Evolutionary conservation across 768 basidiomycete genomes (phyloP), one percentile per base, ranked within the genome.

Genomic region (Exsudoporus frostii): DNA sequence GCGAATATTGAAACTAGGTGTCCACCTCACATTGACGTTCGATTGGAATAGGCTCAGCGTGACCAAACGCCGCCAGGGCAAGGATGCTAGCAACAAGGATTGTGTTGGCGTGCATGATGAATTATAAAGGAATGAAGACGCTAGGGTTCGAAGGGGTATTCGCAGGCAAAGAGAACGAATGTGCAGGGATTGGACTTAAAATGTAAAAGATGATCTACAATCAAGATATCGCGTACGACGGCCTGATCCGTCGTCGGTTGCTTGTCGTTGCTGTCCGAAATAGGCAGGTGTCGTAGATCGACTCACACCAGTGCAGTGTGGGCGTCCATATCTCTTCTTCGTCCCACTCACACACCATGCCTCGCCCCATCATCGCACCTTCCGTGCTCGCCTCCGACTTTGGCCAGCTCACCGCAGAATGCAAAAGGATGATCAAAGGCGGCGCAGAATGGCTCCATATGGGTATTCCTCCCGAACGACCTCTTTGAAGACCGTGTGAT

Each of bases 371-470:
- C 74, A 92, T 99, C 70, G 87, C 95, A 10, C 97, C 97, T 20
- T 98, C 95, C 4, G 93, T 98, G 39, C 87, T 99, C 17, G 96
- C 97, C 51, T 94, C 91, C 11, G 94, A 99, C 76, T 95, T 99
- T 73, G 95, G 93, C 38, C 87, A 96, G 65, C 83, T 99, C 61
- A 87, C 86, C 46, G 88, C 87, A 63, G 97, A 99, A 83, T 97
- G 97, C 74, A 88, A 89, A 68, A 82, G 94, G 45, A 98, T 99
- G 94, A 92, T 98, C 55, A 85, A 86, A 66, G 82, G 84, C 56
- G 97, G 97, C 13, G 95, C 95, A 20, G 88, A 98, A 71, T 98
- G 97, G 97, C 80, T 98, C 53, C 96, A 98, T 63, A 98, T 98
- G 95, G 94, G 94, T 90, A 55, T 60, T 19, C 38, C 27, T 47